phyloP scores from a whole-genome alignment of 1,139 yeast species.

The Nakaseomyces bracarensis region DNA sequence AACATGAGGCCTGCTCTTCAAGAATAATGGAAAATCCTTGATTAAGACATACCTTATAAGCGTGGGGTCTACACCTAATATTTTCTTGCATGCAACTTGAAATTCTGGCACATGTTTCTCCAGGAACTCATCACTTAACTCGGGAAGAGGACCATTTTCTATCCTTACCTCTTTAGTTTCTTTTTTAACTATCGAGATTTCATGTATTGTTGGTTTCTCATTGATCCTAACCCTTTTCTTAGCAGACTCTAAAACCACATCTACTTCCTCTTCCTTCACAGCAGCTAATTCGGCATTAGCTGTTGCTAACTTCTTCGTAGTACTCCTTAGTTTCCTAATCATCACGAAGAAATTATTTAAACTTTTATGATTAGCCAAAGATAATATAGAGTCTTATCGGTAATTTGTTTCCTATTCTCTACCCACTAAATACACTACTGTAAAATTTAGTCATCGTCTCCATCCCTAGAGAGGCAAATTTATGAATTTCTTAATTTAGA shows the following conservation, averaged over 20 bases:
- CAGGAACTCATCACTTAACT: conserved; percentile 38
- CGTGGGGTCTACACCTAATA: conserved; percentile 40
- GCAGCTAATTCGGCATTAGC: conserved; percentile 1
- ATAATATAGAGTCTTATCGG: no score
- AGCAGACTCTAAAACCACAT: not conserved
- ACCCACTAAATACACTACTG: no score
- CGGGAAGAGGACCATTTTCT: not conserved
- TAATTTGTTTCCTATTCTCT: no score
- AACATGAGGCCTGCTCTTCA: conserved; percentile 12
- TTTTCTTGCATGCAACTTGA: conserved; percentile 37
- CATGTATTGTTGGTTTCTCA: conserved; percentile 1
- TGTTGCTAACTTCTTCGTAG: not conserved
- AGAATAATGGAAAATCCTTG: conserved; percentile 26
- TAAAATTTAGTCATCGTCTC: no score
- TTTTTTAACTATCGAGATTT: conserved; percentile 3
- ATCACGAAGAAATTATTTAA: no score
- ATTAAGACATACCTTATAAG: conserved; percentile 32
- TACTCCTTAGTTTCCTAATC: conserved; percentile 3
- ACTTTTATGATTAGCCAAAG: no score
- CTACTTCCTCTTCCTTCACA: not conserved
- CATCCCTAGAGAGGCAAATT: no score
- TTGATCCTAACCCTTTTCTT: not conserved
- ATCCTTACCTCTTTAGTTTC: conserved; percentile 5
- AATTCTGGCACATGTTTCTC: conserved; percentile 40
- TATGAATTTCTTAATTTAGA: no score